These are phyloP conservation scores for Cladosporium sp. DNA, from an alignment of 2,329 filamentous ascomycete species.

Conservation along the genomic window DNA sequence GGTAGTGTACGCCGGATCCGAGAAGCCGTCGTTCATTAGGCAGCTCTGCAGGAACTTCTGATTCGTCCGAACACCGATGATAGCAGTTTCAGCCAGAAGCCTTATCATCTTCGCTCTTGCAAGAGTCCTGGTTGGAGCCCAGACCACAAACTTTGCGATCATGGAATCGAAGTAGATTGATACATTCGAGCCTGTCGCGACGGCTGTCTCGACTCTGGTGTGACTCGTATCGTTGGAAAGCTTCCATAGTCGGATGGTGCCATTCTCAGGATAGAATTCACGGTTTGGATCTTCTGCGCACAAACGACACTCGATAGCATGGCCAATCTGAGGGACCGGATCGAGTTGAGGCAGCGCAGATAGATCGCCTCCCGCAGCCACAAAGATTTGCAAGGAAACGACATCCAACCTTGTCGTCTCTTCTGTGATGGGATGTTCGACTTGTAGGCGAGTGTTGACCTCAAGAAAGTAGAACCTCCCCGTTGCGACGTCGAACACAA, in stretches of 20 bases:
- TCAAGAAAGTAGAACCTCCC: constrained; percentile 52
- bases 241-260: constrained; percentile 6
- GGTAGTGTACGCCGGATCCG: neutral
- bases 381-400: constrained; percentile 31
- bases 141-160: constrained; percentile 6
- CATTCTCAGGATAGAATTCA: constrained; percentile 18
- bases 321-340: constrained; percentile 11
- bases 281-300: constrained; percentile 22
- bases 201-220: neutral
- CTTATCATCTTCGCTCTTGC: neutral
- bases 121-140: neutral
- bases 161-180: constrained; percentile 5
- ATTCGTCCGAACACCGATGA: neutral
- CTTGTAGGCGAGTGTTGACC: constrained; percentile 53
- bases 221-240: neutral
- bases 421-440: constrained; percentile 53
- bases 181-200: neutral
- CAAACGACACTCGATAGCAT: constrained; percentile 24
- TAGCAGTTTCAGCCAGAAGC: neutral
- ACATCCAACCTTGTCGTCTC: constrained; percentile 44
- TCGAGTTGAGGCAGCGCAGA: neutral
- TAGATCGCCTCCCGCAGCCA: constrained; percentile 19
- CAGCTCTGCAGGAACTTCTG: constrained; percentile 9
- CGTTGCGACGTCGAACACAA: constrained; percentile 45
- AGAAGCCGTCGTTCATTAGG: neutral